phyloP scores from a whole-genome alignment of 2,329 filamentous ascomycete species.

The Colletotrichum sojae region DNA sequence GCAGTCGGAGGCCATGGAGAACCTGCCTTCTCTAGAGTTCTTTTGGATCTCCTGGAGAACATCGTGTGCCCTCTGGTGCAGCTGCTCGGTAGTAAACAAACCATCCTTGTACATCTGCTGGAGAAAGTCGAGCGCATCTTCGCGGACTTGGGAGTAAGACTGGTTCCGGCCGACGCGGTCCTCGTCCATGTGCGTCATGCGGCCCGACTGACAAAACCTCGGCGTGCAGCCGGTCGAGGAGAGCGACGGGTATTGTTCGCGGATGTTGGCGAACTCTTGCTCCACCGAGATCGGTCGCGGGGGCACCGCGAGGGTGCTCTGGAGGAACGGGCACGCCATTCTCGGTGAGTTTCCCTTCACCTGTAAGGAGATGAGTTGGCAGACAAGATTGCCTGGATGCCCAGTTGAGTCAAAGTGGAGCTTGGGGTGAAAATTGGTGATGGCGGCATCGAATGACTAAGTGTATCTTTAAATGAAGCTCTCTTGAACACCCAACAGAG shows the following conservation, averaged over 20 bases:
- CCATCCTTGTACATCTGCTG: constrained; percentile 38
- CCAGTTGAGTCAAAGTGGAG: constrained; percentile 17
- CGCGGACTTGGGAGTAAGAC: constrained; percentile 38
- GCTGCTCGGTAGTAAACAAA: constrained; percentile 25
- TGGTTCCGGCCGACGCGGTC: constrained; percentile 37
- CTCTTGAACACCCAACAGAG: constrained; percentile 12
- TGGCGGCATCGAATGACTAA: constrained; percentile 35
- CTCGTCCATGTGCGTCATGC: constrained; percentile 39
- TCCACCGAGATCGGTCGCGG: constrained; percentile 27
- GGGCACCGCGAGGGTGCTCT: constrained; percentile 32
- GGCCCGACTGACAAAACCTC: constrained; percentile 35
- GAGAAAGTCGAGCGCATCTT: constrained; percentile 36
- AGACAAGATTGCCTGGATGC: not conserved
- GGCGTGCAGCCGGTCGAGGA: constrained; percentile 34
- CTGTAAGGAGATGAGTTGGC: not conserved
- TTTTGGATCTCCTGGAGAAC: constrained; percentile 38
- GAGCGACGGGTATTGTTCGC: constrained; percentile 31
- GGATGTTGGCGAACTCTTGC: constrained; percentile 38
- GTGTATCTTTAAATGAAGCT: constrained; percentile 18
- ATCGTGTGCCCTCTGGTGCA: constrained; percentile 31
- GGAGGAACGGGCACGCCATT: constrained; percentile 39
- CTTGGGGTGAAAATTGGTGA: constrained; percentile 31
- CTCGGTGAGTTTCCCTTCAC: not conserved
- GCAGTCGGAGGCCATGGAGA: constrained; percentile 17
- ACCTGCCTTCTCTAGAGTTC: constrained; percentile 34